Conservation (phyloP, 1,284 basidiomycete species). For the Malassezia pachydermatis region DNA sequence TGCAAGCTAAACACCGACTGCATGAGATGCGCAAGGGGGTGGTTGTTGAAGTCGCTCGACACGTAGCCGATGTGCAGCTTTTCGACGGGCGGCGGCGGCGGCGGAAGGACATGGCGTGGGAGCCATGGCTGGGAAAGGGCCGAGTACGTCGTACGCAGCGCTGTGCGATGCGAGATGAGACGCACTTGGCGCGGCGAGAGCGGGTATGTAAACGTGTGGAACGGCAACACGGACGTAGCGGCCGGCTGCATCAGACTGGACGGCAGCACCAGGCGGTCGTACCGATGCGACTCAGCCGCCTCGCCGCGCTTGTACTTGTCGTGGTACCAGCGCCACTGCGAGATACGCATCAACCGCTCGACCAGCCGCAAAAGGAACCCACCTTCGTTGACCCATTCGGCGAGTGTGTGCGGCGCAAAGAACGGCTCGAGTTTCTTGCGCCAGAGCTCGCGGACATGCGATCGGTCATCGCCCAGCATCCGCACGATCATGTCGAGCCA, state of each 20-base stretch:
- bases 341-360: conserved; percentile 53
- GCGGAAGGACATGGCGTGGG: too few species aligned
- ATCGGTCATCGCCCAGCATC: conserved; percentile 22
- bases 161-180: too few species aligned
- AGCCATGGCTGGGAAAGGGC: too few species aligned
- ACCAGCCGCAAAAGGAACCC: conserved; percentile 55
- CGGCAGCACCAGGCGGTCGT: conserved; percentile 48
- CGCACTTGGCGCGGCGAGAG: too few species aligned
- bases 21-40: too few species aligned
- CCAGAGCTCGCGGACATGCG: conserved; percentile 50
- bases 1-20: too few species aligned
- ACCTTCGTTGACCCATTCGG: conserved; percentile 52
- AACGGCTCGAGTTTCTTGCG: conserved; percentile 49
- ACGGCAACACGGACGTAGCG: conserved; percentile 56
- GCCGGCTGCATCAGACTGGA: conserved; percentile 50
- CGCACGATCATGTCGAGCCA: conserved; percentile 52
- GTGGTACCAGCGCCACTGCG: conserved; percentile 55
- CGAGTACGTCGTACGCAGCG: too few species aligned
- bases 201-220: conserved; percentile 58
- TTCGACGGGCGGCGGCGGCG: too few species aligned
- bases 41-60: too few species aligned
- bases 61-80: too few species aligned
- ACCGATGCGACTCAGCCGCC: conserved; percentile 19
- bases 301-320: conserved; percentile 29
- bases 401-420: conserved; percentile 34